A percentile compares a stretch with the other conserved stretches of the same genome.
Evolutionary conservation across 73 alveolate genomes (phyloP).

Genomic region (Uronychia binucleata): DNA sequence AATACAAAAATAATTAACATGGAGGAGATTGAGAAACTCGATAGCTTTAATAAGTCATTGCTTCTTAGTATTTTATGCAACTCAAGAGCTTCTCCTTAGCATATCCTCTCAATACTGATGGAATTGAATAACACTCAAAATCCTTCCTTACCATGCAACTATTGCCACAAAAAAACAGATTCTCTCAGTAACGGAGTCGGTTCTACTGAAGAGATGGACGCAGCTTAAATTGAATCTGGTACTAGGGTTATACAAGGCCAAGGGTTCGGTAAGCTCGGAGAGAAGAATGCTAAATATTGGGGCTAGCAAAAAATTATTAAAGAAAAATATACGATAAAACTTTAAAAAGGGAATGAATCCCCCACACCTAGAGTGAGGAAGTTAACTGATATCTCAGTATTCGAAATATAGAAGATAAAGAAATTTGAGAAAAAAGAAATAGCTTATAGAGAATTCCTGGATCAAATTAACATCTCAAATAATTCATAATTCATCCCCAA

Average conservation of each 20-base stretch:
- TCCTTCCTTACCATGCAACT: too few relatives aligned
- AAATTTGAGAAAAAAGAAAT: conserved; percentile 31
- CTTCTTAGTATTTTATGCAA: neutral
- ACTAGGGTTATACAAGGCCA: too few relatives aligned
- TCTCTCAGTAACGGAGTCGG: too few relatives aligned
- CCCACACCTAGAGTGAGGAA: neutral
- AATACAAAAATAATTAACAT: too few relatives aligned
- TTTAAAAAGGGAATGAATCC: neutral
- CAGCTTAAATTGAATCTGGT: too few relatives aligned
- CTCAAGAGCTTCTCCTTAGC: neutral
- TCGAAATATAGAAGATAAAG: conserved; percentile 8
- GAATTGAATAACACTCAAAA: neutral
- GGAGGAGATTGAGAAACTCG: neutral
- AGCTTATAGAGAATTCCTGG: conserved; percentile 39
- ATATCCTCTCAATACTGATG: neutral
- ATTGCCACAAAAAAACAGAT: too few relatives aligned
- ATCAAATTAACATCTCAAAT: conserved; percentile 1
- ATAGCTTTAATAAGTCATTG: neutral
- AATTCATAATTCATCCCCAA: conserved; percentile 10
- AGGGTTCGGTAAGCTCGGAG: too few relatives aligned
- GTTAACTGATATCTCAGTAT: neutral
- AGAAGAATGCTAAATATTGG: neutral
- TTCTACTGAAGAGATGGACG: too few relatives aligned
- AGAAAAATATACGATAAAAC: neutral
- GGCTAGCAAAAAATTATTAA: neutral